Base-by-base conservation (phyloP, 768 basidiomycete genomes). In the Pleurotus platypus region DNA sequence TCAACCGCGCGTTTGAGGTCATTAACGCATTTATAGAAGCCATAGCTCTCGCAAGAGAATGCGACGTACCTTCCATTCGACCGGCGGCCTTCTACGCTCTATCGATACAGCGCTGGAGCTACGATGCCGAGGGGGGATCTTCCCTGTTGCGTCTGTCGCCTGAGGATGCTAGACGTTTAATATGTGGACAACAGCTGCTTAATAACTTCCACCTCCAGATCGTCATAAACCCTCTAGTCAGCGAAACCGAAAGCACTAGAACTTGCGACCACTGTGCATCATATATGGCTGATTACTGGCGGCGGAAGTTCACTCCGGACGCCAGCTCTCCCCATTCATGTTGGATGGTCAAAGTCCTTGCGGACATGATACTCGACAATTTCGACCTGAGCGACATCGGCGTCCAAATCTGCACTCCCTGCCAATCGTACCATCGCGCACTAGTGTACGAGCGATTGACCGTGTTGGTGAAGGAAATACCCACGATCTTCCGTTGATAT, bases 21-120 rank as follows among this genome's bases (percentile, higher is more conserved):
- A 35, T 35, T 26, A 26, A 13, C 9, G 26, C 37, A 1, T 13
- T n/a, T 47, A 12, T 58, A 71, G 72, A 74, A 57, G 72, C 70
- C 4, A 72, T 74, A 45, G 48, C 55, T 16, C 70, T 76, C 22
- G 70, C 71, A 5, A 66, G 69, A 26, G 69, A 75, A 55, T 67
- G 68, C 47, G 62, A 70, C 40, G 57, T 75, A 30, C 69, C 69
- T 1, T 67, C 72, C 16, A 72, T 75, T 48, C 67, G 75, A 18
- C 73, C 74, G 5, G 67, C 73, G n/a, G 70, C 70, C 15, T 75
- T 76, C 57, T 76, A 74, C 60, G 72, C 71, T 3, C 68, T 76
- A 20, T 70, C 71, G 5, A 59, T 72, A 13, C 64, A 72, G 45
- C 64, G 65, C 15, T 71, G 69, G 62, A 58, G 56, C 35, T 55